Conservation (phyloP, 1,284 basidiomycete genomes). For the Rhodotorula sp. region DNA sequence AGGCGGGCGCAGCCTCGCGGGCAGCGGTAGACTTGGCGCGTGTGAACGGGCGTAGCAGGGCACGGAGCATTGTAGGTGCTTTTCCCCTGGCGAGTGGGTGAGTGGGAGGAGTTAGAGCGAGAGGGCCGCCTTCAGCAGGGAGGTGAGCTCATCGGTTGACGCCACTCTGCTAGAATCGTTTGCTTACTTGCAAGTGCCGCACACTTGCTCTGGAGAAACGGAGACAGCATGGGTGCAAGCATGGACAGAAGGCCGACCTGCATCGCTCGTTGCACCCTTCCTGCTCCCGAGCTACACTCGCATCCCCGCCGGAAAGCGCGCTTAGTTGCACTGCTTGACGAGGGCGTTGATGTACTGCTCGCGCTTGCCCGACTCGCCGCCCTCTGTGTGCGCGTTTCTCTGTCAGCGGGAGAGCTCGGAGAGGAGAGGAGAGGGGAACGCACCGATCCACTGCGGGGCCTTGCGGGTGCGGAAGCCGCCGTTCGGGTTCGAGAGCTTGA, state of each 20-base stretch:
- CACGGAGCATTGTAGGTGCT: neutral
- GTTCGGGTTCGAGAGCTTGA: slow-evolving; percentile 98
- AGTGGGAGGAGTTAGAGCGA: too few relatives aligned
- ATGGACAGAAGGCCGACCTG: neutral
- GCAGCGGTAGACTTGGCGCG: neutral
- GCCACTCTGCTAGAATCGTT: too few relatives aligned
- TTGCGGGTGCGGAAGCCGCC: slow-evolving; percentile 97
- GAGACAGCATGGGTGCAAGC: too few relatives aligned
- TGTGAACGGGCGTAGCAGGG: neutral
- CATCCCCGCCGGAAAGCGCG: neutral
- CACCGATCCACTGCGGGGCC: slow-evolving; percentile 68
- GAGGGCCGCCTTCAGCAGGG: too few relatives aligned
- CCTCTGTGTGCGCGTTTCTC: too few relatives aligned
- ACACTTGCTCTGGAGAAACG: too few relatives aligned
- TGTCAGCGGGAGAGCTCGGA: neutral
- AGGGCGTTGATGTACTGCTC: slow-evolving; percentile 45
- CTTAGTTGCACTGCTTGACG: slow-evolving; percentile 35
- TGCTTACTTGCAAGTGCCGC: too few relatives aligned
- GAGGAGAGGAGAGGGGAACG: slow-evolving; percentile 17
- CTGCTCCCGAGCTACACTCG: neutral
- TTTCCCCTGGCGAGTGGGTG: too few relatives aligned
- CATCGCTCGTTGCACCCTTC: neutral
- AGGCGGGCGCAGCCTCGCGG: too few relatives aligned
- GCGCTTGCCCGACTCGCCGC: slow-evolving; percentile 58
- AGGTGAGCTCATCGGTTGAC: too few relatives aligned